Conservation (phyloP, 768 basidiomycete genomes). For the Psilocybe sp. region DNA sequence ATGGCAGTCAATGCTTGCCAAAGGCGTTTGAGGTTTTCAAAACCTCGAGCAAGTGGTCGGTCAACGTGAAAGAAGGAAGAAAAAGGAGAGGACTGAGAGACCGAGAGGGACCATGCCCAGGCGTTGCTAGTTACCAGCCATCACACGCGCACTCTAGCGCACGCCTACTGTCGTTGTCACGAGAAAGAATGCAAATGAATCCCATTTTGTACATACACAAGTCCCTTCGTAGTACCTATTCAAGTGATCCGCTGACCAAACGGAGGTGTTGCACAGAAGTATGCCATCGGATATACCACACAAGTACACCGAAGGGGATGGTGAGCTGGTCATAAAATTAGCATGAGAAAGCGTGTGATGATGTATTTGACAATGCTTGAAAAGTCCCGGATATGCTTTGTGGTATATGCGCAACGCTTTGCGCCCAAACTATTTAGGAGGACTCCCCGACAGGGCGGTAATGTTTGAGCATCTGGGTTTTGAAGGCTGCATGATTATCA, state of each 20-base stretch:
- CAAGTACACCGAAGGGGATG: slow-evolving; percentile 11
- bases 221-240: too few species aligned
- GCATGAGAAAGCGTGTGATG: slow-evolving; percentile 1
- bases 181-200: not conserved
- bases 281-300: slow-evolving; percentile 9
- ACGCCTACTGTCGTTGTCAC: not conserved
- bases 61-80: slow-evolving; percentile 7
- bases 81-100: slow-evolving; percentile 2
- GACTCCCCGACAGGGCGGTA: slow-evolving; percentile 55
- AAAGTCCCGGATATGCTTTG: slow-evolving; percentile 5
- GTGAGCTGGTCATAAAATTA: slow-evolving; percentile 1
- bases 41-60: slow-evolving; percentile 9
- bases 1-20: slow-evolving; percentile 1
- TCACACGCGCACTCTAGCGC: not conserved
- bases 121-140: slow-evolving; percentile 8
- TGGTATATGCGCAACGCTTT: slow-evolving; percentile 4
- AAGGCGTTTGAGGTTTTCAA: not conserved
- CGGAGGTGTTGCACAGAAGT: not conserved
- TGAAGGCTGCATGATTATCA: slow-evolving; percentile 52
- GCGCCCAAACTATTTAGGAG: slow-evolving; percentile 8
- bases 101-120: not conserved
- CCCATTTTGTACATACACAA: not conserved
- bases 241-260: too few species aligned
- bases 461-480: slow-evolving; percentile 65
- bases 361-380: not conserved